Percentiles rank a stretch among this genome's conserved stretches.
phyloP scores from a whole-genome alignment of 306 rosid species.

The Castanopsis chinensis region DNA sequence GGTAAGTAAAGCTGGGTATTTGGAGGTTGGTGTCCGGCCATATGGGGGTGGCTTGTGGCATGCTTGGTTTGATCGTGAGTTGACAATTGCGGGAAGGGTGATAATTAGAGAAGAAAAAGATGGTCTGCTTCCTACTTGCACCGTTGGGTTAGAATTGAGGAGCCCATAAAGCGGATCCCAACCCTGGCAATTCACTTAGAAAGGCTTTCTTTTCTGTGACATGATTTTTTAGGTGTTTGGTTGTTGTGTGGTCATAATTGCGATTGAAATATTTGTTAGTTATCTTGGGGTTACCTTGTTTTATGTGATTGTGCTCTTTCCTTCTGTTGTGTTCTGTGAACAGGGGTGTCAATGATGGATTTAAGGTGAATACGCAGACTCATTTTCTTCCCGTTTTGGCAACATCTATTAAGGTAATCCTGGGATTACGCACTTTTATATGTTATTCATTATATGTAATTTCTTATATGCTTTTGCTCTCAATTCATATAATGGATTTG shows the following conservation, averaged over 20 bases:
- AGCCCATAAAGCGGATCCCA: conserved; percentile 81
- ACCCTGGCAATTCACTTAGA: conserved; percentile 92
- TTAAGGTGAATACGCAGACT: conserved; percentile 66
- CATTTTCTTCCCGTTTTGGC: conserved; percentile 94
- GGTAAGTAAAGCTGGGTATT: conserved; percentile 69
- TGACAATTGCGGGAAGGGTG: conserved; percentile 81
- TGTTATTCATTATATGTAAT: background rate
- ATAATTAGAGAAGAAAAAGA: conserved; percentile 44
- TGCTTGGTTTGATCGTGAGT: conserved; percentile 91
- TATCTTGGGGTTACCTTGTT: background rate
- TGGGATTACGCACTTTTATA: background rate
- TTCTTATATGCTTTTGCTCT: background rate
- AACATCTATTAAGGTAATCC: conserved; percentile 70
- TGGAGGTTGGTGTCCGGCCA: conserved; percentile 88
- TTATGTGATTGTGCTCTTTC: background rate
- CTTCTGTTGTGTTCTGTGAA: conserved; percentile 6
- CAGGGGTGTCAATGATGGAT: conserved; percentile 72
- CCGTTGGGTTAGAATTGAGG: conserved; percentile 68
- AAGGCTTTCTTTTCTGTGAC: conserved; percentile 43
- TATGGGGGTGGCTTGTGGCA: conserved; percentile 92
- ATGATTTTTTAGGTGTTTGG: conserved; percentile 9
- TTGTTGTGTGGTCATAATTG: background rate
- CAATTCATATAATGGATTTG: background rate
- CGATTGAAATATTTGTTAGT: background rate
- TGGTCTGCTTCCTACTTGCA: conserved; percentile 50